These are phyloP conservation scores for Scytalidium lignicola DNA, from an alignment of 2,329 filamentous ascomycete species.

Conservation along the genomic window DNA sequence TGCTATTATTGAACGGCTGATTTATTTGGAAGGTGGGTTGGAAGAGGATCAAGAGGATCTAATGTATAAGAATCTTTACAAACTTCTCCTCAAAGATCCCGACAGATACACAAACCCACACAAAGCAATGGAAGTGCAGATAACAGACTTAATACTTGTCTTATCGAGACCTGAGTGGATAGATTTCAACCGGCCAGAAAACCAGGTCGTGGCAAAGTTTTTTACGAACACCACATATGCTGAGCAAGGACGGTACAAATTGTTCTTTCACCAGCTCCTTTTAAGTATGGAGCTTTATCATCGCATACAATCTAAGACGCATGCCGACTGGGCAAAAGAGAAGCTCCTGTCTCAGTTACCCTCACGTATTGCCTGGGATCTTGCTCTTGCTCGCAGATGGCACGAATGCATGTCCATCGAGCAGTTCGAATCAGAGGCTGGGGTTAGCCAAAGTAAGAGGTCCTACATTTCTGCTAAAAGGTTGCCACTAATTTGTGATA, in stretches of 20 bases:
- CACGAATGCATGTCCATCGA: slow-evolving; percentile 64
- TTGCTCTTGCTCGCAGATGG: slow-evolving; percentile 71
- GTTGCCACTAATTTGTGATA: slow-evolving; percentile 21
- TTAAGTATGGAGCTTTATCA: slow-evolving; percentile 67
- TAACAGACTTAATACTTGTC: slow-evolving; percentile 65
- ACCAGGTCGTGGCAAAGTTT: slow-evolving; percentile 70
- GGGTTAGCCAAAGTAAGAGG: slow-evolving; percentile 43
- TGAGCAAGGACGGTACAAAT: slow-evolving; percentile 49
- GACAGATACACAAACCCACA: slow-evolving; percentile 57
- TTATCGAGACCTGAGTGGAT: slow-evolving; percentile 67
- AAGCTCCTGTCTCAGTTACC: slow-evolving; percentile 61
- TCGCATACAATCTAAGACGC: slow-evolving; percentile 58
- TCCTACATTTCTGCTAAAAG: neutral
- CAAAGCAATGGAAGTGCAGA: slow-evolving; percentile 63
- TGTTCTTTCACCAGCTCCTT: slow-evolving; percentile 73
- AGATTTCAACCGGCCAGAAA: slow-evolving; percentile 64
- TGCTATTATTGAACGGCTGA: slow-evolving; percentile 53
- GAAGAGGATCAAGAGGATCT: slow-evolving; percentile 52
- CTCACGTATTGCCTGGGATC: slow-evolving; percentile 65
- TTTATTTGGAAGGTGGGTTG: slow-evolving; percentile 50
- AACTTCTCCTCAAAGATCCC: slow-evolving; percentile 61
- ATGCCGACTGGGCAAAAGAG: slow-evolving; percentile 59
- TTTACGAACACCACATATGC: slow-evolving; percentile 56
- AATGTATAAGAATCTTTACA: slow-evolving; percentile 62
- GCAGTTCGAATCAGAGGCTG: slow-evolving; percentile 45